Evolutionary conservation across 1,139 yeast species (phyloP).

Genomic region (Trichomonascaceae sp.): DNA sequence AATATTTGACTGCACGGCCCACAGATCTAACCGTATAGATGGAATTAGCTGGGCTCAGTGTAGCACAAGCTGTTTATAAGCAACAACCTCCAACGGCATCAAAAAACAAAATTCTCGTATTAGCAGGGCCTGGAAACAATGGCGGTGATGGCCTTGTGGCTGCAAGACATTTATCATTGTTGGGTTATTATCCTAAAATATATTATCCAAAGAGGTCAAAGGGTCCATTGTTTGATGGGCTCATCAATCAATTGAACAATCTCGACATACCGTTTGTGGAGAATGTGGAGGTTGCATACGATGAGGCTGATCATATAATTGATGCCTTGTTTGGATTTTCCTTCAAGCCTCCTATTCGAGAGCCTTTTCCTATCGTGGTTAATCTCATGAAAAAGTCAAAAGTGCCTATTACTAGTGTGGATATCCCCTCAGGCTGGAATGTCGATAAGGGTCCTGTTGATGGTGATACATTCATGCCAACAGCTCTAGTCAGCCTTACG

Average conservation of each 20-base stretch:
- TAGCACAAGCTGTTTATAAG: conserved; percentile 75
- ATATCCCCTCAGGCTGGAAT: conserved; percentile 96
- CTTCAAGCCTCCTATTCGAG: conserved; percentile 80
- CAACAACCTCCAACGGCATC: conserved; percentile 49
- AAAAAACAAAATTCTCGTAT: conserved; percentile 49
- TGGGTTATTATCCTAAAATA: conserved; percentile 71
- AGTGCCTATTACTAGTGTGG: conserved; percentile 68
- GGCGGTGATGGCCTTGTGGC: conserved; percentile 97
- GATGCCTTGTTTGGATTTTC: conserved; percentile 93
- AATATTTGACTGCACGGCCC: not conserved
- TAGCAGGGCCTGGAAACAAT: conserved; percentile 94
- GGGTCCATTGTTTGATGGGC: conserved; percentile 33
- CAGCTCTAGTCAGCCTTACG: conserved; percentile 71
- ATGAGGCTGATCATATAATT: conserved; percentile 44
- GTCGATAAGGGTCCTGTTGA: conserved; percentile 75
- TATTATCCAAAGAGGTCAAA: conserved; percentile 38
- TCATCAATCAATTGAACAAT: conserved; percentile 55
- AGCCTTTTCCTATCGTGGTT: conserved; percentile 65
- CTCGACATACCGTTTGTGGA: conserved; percentile 45
- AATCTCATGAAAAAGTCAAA: conserved; percentile 39
- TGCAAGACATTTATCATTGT: conserved; percentile 76
- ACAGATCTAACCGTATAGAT: conserved; percentile 35
- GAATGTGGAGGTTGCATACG: conserved; percentile 25
- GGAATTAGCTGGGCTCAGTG: conserved; percentile 95
- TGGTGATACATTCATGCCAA: conserved; percentile 43